Evolutionary conservation across 1,284 basidiomycete species (phyloP).

Genomic region (Stygiomarasmius scandens): DNA sequence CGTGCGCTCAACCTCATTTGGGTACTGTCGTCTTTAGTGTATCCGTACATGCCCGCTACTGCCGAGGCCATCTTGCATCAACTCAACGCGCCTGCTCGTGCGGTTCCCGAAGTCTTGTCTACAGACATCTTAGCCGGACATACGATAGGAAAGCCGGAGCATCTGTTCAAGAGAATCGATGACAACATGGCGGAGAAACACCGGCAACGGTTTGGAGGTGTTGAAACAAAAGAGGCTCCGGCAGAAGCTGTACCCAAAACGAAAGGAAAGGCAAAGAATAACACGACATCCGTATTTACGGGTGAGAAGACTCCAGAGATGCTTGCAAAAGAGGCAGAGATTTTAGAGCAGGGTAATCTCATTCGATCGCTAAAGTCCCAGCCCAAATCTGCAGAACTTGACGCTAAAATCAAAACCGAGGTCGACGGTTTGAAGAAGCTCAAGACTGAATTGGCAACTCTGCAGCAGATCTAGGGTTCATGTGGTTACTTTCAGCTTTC

Average conservation of each 20-base stretch:
- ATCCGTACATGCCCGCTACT: slow-evolving; percentile 97
- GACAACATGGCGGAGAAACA: slow-evolving; percentile 88
- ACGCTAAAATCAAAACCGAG: slow-evolving; percentile 66
- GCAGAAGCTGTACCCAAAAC: slow-evolving; percentile 25
- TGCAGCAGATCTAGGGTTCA: slow-evolving; percentile 16
- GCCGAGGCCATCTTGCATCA: slow-evolving; percentile 83
- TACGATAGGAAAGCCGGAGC: slow-evolving; percentile 82
- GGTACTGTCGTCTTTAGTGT: slow-evolving; percentile 80
- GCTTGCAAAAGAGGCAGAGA: slow-evolving; percentile 66
- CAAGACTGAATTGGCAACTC: slow-evolving; percentile 46
- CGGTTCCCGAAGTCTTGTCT: slow-evolving; percentile 67
- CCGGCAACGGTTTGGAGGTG: slow-evolving; percentile 82
- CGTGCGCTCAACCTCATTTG: slow-evolving; percentile 95
- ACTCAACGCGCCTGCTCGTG: slow-evolving; percentile 87
- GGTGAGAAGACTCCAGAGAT: slow-evolving; percentile 68
- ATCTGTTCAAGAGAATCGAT: slow-evolving; percentile 95
- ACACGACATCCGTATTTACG: slow-evolving; percentile 41
- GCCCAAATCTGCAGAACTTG: slow-evolving; percentile 68
- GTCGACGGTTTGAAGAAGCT: slow-evolving; percentile 53
- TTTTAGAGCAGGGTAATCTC: slow-evolving; percentile 73
- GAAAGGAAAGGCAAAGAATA: slow-evolving; percentile 38
- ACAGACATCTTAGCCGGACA: slow-evolving; percentile 91
- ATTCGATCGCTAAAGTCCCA: slow-evolving; percentile 71
- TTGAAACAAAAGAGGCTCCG: slow-evolving; percentile 37
- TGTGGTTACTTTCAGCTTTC: no score